A percentile compares a stretch with the other conserved stretches of the same genome.
phyloP scores from a whole-genome alignment of 306 rosid species.

The Fagus sylvatica region DNA sequence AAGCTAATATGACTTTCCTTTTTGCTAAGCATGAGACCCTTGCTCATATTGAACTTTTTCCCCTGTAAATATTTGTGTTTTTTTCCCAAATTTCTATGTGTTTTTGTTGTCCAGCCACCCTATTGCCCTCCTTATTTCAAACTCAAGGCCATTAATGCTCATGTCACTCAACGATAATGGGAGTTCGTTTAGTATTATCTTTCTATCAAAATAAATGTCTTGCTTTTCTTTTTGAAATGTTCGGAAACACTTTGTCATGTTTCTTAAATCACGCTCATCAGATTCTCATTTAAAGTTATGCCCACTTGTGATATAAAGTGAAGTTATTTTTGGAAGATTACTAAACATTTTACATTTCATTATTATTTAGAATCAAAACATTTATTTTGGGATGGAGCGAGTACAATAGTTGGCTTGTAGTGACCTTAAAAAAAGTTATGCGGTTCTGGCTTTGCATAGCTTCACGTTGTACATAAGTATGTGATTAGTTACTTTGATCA shows the following conservation, averaged over 20 bases:
- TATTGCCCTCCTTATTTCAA: neutral
- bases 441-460: neutral
- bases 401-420: neutral
- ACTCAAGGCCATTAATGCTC: neutral
- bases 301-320: neutral
- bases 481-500: neutral
- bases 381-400: neutral
- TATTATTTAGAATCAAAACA: neutral
- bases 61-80: neutral
- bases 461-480: neutral
- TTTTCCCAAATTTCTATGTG: too few species aligned
- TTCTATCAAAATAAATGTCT: neutral
- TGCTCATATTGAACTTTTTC: neutral
- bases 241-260: neutral
- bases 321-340: neutral
- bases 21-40: neutral
- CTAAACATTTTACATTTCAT: neutral
- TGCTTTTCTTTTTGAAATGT: neutral
- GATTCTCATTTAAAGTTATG: neutral
- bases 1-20: too few species aligned
- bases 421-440: neutral
- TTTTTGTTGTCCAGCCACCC: too few species aligned
- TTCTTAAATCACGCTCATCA: neutral
- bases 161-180: neutral
- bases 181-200: neutral